phyloP scores from a whole-genome alignment of 495 filamentous ascomycete genomes.

The Aspergillus baeticus region DNA sequence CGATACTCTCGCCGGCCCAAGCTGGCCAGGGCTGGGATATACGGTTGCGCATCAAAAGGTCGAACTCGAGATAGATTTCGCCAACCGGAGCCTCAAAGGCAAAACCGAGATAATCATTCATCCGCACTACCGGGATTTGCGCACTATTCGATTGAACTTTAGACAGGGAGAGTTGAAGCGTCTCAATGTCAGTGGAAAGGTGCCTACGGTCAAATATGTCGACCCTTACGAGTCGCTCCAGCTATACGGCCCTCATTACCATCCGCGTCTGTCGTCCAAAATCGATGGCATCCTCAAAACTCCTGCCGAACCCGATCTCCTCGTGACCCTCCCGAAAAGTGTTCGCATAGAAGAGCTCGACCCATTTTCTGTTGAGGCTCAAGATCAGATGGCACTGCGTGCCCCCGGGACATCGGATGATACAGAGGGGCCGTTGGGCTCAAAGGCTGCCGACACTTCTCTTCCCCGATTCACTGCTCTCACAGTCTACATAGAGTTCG shows the following conservation, averaged over 20 bases:
- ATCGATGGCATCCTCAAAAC: slow-evolving; percentile 62
- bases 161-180: slow-evolving; percentile 76
- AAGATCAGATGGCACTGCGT: slow-evolving; percentile 45
- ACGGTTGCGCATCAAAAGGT: slow-evolving; percentile 79
- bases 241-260: slow-evolving; percentile 74
- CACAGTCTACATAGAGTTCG: slow-evolving; percentile 68
- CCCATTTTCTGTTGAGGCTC: slow-evolving; percentile 52
- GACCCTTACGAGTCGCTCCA: slow-evolving; percentile 71
- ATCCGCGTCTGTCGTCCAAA: slow-evolving; percentile 67
- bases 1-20: slow-evolving; percentile 33
- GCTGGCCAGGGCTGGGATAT: slow-evolving; percentile 47
- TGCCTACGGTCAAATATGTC: slow-evolving; percentile 55
- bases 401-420: slow-evolving; percentile 33
- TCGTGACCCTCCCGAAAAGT: slow-evolving; percentile 62
- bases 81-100: slow-evolving; percentile 69
- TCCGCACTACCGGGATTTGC: slow-evolving; percentile 63
- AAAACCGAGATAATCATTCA: slow-evolving; percentile 77
- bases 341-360: slow-evolving; percentile 66
- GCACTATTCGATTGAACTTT: slow-evolving; percentile 75
- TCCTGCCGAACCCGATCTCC: slow-evolving; percentile 57
- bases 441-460: slow-evolving; percentile 35
- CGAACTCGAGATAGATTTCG: slow-evolving; percentile 84
- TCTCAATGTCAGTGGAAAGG: slow-evolving; percentile 69
- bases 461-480: slow-evolving; percentile 57
- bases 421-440: slow-evolving; percentile 34